A percentile compares a stretch with the other conserved stretches of the same genome.
Conservation (phyloP, 2,329 filamentous ascomycete genomes). For the Seiridium unicorne region DNA sequence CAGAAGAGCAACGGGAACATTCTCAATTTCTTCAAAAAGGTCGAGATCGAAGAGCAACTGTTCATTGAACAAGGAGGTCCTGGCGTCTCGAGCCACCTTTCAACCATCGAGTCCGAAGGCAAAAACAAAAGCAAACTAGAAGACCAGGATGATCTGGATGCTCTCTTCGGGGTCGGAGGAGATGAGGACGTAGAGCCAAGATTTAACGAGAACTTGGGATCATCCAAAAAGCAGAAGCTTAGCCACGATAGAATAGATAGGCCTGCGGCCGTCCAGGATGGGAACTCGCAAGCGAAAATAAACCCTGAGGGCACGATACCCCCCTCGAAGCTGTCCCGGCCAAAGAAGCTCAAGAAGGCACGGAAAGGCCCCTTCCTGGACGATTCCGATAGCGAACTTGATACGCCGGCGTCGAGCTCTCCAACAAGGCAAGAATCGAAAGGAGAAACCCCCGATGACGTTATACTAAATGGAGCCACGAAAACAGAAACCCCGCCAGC, state of each 20-base stretch:
- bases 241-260: slow-evolving; percentile 21
- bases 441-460: neutral
- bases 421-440: slow-evolving; percentile 6
- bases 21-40: slow-evolving; percentile 73
- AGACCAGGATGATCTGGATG: slow-evolving; percentile 24
- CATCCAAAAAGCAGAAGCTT: slow-evolving; percentile 42
- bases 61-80: slow-evolving; percentile 41
- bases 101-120: slow-evolving; percentile 18
- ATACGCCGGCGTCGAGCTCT: slow-evolving; percentile 18
- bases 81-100: neutral
- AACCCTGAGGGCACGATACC: slow-evolving; percentile 10
- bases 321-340: slow-evolving; percentile 9
- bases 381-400: slow-evolving; percentile 61
- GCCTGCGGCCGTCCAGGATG: slow-evolving; percentile 3
- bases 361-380: slow-evolving; percentile 65
- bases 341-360: slow-evolving; percentile 25
- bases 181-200: slow-evolving; percentile 26
- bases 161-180: slow-evolving; percentile 32
- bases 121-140: slow-evolving; percentile 10
- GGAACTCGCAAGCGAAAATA: neutral
- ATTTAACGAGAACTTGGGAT: slow-evolving; percentile 35
- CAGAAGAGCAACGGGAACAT: slow-evolving; percentile 62
- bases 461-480: slow-evolving; percentile 8
- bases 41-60: slow-evolving; percentile 57
- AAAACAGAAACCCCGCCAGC: slow-evolving; percentile 1